phyloP scores from a whole-genome alignment of 192 early-diverging fungal species.

The Podila clonocystis region DNA sequence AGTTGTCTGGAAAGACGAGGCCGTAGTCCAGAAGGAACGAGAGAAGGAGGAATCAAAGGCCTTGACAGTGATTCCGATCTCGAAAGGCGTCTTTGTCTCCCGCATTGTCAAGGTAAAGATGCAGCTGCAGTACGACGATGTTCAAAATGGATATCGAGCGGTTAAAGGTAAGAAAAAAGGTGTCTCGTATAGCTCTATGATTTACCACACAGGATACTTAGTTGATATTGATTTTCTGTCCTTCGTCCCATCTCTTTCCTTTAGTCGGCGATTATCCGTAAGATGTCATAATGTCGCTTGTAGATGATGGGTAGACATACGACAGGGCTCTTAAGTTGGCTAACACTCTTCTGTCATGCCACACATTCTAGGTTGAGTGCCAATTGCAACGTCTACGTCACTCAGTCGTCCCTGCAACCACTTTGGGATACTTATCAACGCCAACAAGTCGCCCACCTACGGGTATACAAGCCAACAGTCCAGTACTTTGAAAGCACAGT shows the following conservation, averaged over 20 bases:
- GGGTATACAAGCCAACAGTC: constrained; percentile 10
- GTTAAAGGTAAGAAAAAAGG: constrained; percentile 29
- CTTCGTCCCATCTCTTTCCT: not conserved
- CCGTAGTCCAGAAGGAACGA: not conserved
- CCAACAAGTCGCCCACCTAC: constrained; percentile 26
- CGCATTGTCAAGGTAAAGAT: constrained; percentile 38
- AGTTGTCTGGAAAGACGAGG: not conserved
- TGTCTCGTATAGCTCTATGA: not conserved
- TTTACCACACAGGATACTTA: not conserved
- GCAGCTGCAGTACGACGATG: constrained; percentile 40
- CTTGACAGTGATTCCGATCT: constrained; percentile 35
- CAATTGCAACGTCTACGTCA: constrained; percentile 34
- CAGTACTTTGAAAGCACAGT: not conserved
- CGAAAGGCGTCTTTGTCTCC: constrained; percentile 44
- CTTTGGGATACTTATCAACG: constrained; percentile 46
- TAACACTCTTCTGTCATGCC: not conserved
- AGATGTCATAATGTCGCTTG: not conserved
- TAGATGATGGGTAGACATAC: not conserved
- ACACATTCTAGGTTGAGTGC: constrained; percentile 9
- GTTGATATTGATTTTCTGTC: not conserved
- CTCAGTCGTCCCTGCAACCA: constrained; percentile 30
- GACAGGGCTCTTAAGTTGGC: not conserved
- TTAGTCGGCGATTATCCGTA: constrained; percentile 27
- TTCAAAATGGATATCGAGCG: constrained; percentile 35
- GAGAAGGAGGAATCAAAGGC: constrained; percentile 10